Evolutionary conservation across 768 basidiomycete genomes (phyloP), one percentile per base, ranked within the genome.

Genomic region (Wakefieldia striispora): DNA sequence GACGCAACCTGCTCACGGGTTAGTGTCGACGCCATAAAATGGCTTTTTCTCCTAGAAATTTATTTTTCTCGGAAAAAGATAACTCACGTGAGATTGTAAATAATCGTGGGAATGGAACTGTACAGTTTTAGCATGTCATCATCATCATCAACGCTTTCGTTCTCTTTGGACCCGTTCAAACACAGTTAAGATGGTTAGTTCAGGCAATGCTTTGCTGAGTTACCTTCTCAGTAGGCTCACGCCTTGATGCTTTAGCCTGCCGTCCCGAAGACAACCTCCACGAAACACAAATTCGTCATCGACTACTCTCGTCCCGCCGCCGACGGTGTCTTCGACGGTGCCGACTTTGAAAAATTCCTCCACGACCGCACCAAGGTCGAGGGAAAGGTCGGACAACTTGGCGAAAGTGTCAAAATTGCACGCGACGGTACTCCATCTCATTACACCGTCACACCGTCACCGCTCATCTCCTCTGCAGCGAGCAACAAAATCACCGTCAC

Each of bases 321-420:
- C 53, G 82, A 83, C 61, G 74, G 72, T 40, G 75, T 81, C 62
- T 82, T 81, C 55, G 82, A 84, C 60, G 78, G 79, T 41, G 81
- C 79, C 54, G 79, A 77, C 51, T 86, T 79, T 69, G 84, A 86
- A 71, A 97, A 97, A 71, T 97, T 84, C 77, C 79, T 95, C 44
- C 90, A 93, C 64, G 93, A 95, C 73, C 88, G 88, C 61, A 90
- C 92, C 65, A 95, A 95, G 78, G 86, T 95, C 57, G 91, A 92
- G 49, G 88, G 88, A 40, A 94, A 94, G 78, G 78, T 87, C 43
- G 94, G 93, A 35, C 87, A 95, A 65, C 86, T 97, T 51, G 91
- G 90, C 37, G 95, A 98, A 43, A 85, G 75, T 59, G 79, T 99
- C 67, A 88, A 90, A 70, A 84, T 98, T 66, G 70, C 76, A 59